These are phyloP conservation scores for Geotrichum histeridarum DNA, from an alignment of 1,139 yeast species.

Conservation along the genomic window DNA sequence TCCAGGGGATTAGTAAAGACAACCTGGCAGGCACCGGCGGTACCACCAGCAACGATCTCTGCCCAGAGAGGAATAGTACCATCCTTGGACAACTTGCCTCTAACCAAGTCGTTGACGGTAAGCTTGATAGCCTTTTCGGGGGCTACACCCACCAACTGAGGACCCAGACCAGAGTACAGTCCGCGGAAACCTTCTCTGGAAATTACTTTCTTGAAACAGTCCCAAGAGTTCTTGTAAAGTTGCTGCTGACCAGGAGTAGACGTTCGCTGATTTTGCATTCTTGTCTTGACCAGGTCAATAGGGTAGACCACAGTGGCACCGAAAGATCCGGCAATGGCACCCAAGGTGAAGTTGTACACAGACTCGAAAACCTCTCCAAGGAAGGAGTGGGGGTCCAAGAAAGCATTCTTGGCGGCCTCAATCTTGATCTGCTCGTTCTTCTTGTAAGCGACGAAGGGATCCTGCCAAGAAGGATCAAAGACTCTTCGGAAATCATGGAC, in stretches of 20 bases:
- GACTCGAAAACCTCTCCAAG: constrained; percentile 63
- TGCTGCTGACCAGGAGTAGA: constrained; percentile 47
- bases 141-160: constrained; percentile 94
- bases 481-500: constrained; percentile 41
- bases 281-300: constrained; percentile 89
- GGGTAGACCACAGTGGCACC: constrained; percentile 99
- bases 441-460: constrained; percentile 36
- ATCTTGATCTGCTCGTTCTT: constrained; percentile 35
- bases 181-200: constrained; percentile 78
- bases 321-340: constrained; percentile 94
- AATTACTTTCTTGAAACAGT: constrained; percentile 77
- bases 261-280: constrained; percentile 94
- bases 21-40: constrained; percentile 97
- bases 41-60: constrained; percentile 84
- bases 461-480: constrained; percentile 45
- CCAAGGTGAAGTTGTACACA: constrained; percentile 78
- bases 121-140: constrained; percentile 97
- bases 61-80: constrained; percentile 56
- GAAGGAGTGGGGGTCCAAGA: constrained; percentile 38
- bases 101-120: constrained; percentile 84
- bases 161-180: constrained; percentile 89
- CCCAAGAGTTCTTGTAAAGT: constrained; percentile 72
- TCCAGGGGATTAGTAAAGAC: constrained; percentile 94
- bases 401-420: constrained; percentile 43
- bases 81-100: constrained; percentile 62